Conservation (phyloP, 305 asterid species). For the Lippia alba region DNA sequence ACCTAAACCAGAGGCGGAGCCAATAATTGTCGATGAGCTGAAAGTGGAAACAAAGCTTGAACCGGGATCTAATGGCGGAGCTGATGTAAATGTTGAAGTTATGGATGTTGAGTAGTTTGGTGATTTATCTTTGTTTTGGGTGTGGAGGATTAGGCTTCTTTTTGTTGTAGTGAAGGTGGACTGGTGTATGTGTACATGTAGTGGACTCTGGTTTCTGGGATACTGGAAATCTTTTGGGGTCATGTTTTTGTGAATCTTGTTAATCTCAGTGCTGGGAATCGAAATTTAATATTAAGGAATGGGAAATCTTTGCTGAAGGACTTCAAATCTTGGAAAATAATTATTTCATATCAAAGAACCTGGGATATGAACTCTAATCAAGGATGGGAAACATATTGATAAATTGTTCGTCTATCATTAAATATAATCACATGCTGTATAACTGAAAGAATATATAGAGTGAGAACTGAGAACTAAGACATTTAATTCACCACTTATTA, state of each 20-base stretch:
- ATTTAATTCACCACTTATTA: conserved; percentile 40
- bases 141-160: neutral
- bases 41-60: neutral
- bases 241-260: too few relatives aligned
- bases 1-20: neutral
- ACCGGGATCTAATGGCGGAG: too few relatives aligned
- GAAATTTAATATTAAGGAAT: too few relatives aligned
- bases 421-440: conserved; percentile 43
- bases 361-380: neutral
- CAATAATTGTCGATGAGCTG: neutral
- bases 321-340: too few relatives aligned
- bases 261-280: too few relatives aligned
- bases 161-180: neutral
- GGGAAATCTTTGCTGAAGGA: too few relatives aligned
- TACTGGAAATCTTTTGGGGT: too few relatives aligned
- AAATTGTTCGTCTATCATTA: conserved; percentile 28
- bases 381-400: conserved; percentile 20
- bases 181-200: neutral
- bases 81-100: neutral
- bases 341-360: too few relatives aligned
- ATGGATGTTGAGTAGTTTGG: neutral
- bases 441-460: conserved; percentile 37
- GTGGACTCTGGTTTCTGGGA: neutral
- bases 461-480: conserved; percentile 43
- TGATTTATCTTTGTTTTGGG: neutral